Percentiles rank a stretch among this genome's conserved stretches.
Evolutionary conservation across 2,329 filamentous ascomycete genomes (phyloP).

Genomic region (Chaetomium sp.): DNA sequence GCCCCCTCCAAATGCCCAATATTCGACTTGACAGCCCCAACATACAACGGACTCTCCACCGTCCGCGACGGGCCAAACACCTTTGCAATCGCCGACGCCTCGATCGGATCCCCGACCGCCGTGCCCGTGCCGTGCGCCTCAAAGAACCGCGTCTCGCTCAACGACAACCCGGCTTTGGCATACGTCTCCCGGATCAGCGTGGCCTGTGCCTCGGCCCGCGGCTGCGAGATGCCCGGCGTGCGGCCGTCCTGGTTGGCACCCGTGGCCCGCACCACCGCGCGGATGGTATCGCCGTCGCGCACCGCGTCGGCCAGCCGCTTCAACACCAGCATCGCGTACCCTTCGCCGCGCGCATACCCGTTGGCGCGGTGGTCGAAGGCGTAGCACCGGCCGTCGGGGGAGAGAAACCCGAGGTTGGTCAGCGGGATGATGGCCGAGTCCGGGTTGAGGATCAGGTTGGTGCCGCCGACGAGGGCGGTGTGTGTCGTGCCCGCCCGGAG

Average conservation of each 20-base stretch:
- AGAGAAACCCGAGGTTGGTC: slow-evolving; percentile 31
- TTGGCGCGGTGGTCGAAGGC: slow-evolving; percentile 41
- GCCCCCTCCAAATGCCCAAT: slow-evolving; percentile 42
- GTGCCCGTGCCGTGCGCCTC: slow-evolving; percentile 38
- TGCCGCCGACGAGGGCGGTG: slow-evolving; percentile 27
- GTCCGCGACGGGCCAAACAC: not conserved
- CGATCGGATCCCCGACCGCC: slow-evolving; percentile 20
- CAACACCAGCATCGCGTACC: slow-evolving; percentile 39
- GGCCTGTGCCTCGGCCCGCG: slow-evolving; percentile 35
- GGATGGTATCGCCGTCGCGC: slow-evolving; percentile 30
- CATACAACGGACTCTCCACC: slow-evolving; percentile 20
- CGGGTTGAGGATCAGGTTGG: not conserved
- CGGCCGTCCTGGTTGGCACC: slow-evolving; percentile 41
- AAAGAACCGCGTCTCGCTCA: slow-evolving; percentile 20
- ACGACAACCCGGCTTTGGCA: slow-evolving; percentile 29
- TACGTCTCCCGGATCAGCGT: slow-evolving; percentile 36
- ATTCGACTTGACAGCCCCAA: slow-evolving; percentile 35
- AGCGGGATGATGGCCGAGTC: slow-evolving; percentile 26
- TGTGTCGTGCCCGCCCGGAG: slow-evolving; percentile 24
- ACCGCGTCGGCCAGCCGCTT: slow-evolving; percentile 42
- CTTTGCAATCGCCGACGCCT: not conserved
- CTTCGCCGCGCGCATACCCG: slow-evolving; percentile 50
- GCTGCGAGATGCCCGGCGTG: slow-evolving; percentile 43
- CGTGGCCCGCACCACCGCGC: slow-evolving; percentile 38
- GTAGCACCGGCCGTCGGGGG: slow-evolving; percentile 32